phyloP scores from a whole-genome alignment of 805 yeast species.

The Metschnikowia drakensbergensis region DNA sequence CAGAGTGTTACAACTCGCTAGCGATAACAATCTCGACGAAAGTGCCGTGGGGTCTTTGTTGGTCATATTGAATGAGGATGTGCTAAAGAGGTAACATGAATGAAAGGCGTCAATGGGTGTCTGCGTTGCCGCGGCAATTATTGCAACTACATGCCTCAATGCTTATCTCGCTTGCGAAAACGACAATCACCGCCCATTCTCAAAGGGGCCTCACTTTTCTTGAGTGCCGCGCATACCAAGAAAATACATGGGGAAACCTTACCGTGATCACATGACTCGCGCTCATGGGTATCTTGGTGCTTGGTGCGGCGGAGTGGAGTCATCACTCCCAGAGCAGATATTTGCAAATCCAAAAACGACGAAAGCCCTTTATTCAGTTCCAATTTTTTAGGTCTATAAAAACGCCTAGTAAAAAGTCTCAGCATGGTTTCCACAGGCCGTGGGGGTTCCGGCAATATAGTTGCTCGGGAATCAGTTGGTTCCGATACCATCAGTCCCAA shows the following conservation, averaged over 20 bases:
- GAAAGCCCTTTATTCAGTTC: too few species aligned
- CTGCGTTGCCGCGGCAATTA: too few species aligned
- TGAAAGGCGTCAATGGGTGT: too few species aligned
- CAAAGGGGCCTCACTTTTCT: background rate
- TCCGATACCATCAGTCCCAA: slow-evolving; percentile 5
- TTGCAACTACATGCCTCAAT: background rate
- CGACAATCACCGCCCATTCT: too few species aligned
- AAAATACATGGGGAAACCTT: slow-evolving; percentile 1
- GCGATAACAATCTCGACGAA: slow-evolving; percentile 12
- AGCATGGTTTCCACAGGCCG: slow-evolving; percentile 31
- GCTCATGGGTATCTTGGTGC: background rate
- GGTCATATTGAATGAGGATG: slow-evolving; percentile 8
- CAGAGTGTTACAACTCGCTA: slow-evolving; percentile 6
- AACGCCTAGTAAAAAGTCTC: background rate
- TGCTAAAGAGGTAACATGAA: background rate
- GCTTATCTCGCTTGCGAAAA: background rate
- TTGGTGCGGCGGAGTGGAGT: background rate
- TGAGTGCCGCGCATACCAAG: slow-evolving; percentile 4
- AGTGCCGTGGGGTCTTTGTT: slow-evolving; percentile 12
- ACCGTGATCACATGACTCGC: slow-evolving; percentile 5
- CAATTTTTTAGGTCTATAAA: background rate
- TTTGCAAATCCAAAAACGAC: background rate
- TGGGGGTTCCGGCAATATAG: slow-evolving; percentile 39
- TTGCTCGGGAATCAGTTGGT: slow-evolving; percentile 9
- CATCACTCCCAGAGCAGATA: background rate